A percentile compares a stretch with the other conserved stretches of the same genome.
phyloP scores from a whole-genome alignment of 345 rosid genomes.

The Eucalyptus marginata region DNA sequence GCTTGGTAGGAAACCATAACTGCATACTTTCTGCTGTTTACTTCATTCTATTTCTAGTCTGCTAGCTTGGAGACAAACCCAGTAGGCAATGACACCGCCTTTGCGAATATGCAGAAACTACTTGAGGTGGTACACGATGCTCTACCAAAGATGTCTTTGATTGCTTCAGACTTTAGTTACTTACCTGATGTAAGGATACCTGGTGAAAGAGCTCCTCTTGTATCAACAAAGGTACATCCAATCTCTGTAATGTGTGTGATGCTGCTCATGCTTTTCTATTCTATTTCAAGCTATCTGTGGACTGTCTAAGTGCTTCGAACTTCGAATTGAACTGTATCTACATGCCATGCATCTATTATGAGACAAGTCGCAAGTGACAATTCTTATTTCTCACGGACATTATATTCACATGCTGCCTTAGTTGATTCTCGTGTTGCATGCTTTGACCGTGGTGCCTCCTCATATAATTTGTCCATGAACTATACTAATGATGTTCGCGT shows the following conservation, averaged over 20 bases:
- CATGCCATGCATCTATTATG: neutral
- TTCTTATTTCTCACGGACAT: neutral
- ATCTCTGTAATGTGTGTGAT: neutral
- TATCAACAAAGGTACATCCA: constrained; percentile 71
- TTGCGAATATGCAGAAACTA: constrained; percentile 42
- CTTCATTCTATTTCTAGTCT: neutral
- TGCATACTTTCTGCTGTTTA: neutral
- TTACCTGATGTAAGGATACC: constrained; percentile 88
- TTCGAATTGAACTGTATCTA: neutral
- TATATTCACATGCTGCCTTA: neutral
- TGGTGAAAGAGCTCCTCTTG: constrained; percentile 95
- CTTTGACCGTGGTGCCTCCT: neutral
- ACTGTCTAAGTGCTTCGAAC: neutral
- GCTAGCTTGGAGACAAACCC: neutral
- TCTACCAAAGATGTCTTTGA: constrained; percentile 91
- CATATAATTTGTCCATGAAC: neutral
- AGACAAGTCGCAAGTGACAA: neutral
- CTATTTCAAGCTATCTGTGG: neutral
- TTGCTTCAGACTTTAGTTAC: constrained; percentile 92
- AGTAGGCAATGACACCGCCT: neutral
- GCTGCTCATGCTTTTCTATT: neutral
- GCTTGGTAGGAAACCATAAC: constrained; percentile 49
- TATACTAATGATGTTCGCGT: neutral
- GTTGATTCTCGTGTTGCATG: neutral
- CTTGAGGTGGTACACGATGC: constrained; percentile 72